These are phyloP conservation scores for Phytophthora sp. DNA, from an alignment of 352 stramenopile genomes.

Conservation along the genomic window DNA sequence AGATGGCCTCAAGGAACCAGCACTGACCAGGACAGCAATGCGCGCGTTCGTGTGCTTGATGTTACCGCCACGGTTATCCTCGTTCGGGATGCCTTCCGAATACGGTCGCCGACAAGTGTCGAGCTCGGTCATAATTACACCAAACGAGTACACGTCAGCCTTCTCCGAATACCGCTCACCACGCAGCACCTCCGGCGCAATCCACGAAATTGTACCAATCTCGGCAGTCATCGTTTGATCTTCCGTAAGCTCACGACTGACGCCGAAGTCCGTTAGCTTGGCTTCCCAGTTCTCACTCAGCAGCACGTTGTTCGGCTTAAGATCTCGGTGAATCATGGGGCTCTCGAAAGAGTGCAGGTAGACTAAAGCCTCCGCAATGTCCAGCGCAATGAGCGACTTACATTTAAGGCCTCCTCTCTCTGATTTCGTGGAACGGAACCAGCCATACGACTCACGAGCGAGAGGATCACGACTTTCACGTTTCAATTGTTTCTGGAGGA, in stretches of 20 bases:
- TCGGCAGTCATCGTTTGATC: constrained; percentile 54
- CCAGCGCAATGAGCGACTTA: constrained; percentile 48
- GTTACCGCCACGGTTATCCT: constrained; percentile 22
- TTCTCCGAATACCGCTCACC: constrained; percentile 70
- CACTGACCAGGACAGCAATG: constrained; percentile 65
- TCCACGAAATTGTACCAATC: constrained; percentile 67
- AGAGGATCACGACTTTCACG: constrained; percentile 32
- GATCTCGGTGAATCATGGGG: constrained; percentile 60
- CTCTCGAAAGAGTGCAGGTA: constrained; percentile 57
- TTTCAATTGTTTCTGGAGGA: constrained; percentile 43
- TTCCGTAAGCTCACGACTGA: constrained; percentile 44
- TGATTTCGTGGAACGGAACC: constrained; percentile 33
- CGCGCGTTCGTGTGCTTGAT: constrained; percentile 46
- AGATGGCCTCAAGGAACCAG: constrained; percentile 47
- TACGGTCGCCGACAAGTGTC: constrained; percentile 53
- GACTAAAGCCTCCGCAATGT: constrained; percentile 47
- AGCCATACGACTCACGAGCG: constrained; percentile 31
- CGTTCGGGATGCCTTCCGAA: constrained; percentile 34
- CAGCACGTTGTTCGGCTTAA: constrained; percentile 62
- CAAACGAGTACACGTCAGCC: constrained; percentile 80
- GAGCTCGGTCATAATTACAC: constrained; percentile 61
- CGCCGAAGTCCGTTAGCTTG: constrained; percentile 69
- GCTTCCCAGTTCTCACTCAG: constrained; percentile 46
- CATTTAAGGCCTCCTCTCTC: constrained; percentile 31
- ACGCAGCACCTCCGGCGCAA: constrained; percentile 71